Conservation (phyloP, 2,329 filamentous ascomycete genomes). For the Aspergillus aculeatinus region DNA sequence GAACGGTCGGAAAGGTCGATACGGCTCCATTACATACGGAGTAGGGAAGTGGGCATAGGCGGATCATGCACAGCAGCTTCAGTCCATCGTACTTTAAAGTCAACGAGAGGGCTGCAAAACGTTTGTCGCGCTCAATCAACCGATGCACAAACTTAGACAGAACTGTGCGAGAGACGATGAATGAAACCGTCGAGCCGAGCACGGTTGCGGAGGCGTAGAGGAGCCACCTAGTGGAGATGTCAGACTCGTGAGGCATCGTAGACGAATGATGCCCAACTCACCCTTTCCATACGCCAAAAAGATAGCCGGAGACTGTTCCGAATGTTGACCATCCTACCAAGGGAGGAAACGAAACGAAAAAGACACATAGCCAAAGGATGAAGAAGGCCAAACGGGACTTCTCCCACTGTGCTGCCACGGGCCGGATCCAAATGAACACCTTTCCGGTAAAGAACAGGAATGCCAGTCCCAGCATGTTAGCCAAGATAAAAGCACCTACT, state of each 20-base stretch:
- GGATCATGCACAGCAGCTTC: conserved; percentile 84
- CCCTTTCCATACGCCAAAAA: conserved; percentile 69
- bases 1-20: conserved; percentile 86
- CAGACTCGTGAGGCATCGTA: conserved; percentile 10
- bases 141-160: conserved; percentile 75
- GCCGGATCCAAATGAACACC: conserved; percentile 74
- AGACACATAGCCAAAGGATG: conserved; percentile 73
- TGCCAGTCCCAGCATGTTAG: conserved; percentile 61
- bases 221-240: conserved; percentile 65
- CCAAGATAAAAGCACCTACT: conserved; percentile 50
- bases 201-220: conserved; percentile 78
- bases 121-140: conserved; percentile 76
- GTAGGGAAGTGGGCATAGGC: conserved; percentile 89
- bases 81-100: conserved; percentile 89
- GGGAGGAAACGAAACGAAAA: conserved; percentile 78
- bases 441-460: conserved; percentile 75
- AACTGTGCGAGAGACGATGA: conserved; percentile 76
- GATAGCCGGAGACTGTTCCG: conserved; percentile 67
- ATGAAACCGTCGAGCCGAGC: conserved; percentile 73
- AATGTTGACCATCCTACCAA: conserved; percentile 83
- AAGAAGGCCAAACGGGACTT: conserved; percentile 68
- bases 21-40: conserved; percentile 92
- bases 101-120: conserved; percentile 84
- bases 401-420: conserved; percentile 75
- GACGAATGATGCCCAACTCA: conserved; percentile 48